Evolutionary conservation across 2,329 filamentous ascomycete genomes (phyloP), one percentile per base, ranked within the genome.

Genomic region (Cladosporium sp.): DNA sequence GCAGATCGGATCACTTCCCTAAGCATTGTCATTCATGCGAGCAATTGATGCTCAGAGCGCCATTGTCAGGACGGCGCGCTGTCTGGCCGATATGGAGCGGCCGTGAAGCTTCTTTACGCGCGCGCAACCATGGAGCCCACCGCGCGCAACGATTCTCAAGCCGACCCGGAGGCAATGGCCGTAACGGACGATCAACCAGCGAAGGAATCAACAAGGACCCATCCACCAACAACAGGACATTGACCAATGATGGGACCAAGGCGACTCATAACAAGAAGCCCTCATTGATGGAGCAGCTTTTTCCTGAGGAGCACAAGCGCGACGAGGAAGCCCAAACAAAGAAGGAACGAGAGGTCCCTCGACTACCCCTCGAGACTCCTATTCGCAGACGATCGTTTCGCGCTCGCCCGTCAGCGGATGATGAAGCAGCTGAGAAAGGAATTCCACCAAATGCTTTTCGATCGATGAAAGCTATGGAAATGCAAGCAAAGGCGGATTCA

Each of bases 211-310:
- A n/a, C n/a, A n/a, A n/a, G n/a, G n/a, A n/a, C n/a, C 22, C n/a
- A 15, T 15, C 22, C 12, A n/a, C 13, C 30, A 52, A 4, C 34
- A 45, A 29, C 19, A 47, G 24, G 17, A 19, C 18, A 18, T 9
- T 9, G 4, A 9, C 22, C 9, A 34, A 19, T 29, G 17, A 37
- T 11, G 29, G 24, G n/a, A 37, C 29, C 5, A 51, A 41, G 17
- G 22, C n/a, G 12, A 7, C 34, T 7, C 54, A 41, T 9, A 30
- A 15, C 19, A 62, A 53, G 39, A 60, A 66, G 44, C 65, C 64
- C 24, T 70, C 72, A 4, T 64, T 76, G 43, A 61, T 74, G 5
- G 70, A 73, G 47, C 73, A 79, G 56, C 72, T 83, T 1, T 83
- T 83, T 56, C 80, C 80, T 4, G 76, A 79, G 56, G 73, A 77